Base-by-base conservation (phyloP, 2,329 filamentous ascomycete species). In the Xylaria polymorpha region DNA sequence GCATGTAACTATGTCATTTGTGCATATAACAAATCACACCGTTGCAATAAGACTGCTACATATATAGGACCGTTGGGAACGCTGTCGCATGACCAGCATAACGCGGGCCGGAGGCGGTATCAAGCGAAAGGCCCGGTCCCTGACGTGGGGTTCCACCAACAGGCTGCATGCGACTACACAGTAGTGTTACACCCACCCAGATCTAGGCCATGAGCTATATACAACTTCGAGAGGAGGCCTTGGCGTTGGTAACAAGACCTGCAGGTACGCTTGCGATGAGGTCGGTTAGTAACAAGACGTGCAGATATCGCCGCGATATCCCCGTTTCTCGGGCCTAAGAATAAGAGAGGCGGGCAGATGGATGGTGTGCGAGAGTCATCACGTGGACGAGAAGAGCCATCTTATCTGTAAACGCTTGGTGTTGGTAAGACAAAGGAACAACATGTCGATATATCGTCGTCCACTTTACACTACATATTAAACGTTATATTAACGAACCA, bases 251-350 rank as follows among this genome's bases (percentile, higher is more conserved):
- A 15, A 46, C n/a, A 43, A 15, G 7, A 46, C 35, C 39, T 64
- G 46, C 60, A 67, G 50, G 25, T 29, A 29, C 25, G 25, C 25
- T 29, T 29, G 25, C 25, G 25, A 29, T 29, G 25, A 29, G 25
- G 25, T 29, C 4, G 25, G 25, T 29, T 29, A 29, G 25, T 29
- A 29, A 29, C 25, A 29, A 29, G 20, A 20, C 25, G 37, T 12
- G 18, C 14, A 58, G 25, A 57, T 61, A 58, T 43, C 32, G 18
- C 66, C 66, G 66, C 44, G 9, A 58, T 69, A 59, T 69, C 37
- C 57, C 67, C 67, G 67, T 59, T 51, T 66, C 50, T 62, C 66
- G 61, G 66, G 60, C 53, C 20, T 4, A 29, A 4, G 4, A 1
- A 35, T 8, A 32, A 20, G 10, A 46, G n/a, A 39, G 15, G n/a